Evolutionary conservation across 257 asterid genomes (phyloP).

Genomic region (Jacaranda mimosifolia): DNA sequence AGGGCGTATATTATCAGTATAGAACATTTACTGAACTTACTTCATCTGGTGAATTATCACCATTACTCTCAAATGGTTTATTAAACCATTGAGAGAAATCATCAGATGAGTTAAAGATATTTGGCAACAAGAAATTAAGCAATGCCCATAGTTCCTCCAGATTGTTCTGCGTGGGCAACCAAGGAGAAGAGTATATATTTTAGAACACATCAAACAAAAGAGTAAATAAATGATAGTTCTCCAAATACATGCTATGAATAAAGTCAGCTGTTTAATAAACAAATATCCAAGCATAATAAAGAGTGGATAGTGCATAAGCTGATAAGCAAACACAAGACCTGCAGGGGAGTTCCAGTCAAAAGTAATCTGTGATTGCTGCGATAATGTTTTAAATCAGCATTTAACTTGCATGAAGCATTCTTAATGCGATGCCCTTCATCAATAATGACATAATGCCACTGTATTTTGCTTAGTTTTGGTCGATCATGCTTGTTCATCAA

Average conservation of each 20-base stretch:
- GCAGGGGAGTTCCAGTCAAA: conserved; percentile 98
- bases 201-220: conserved; percentile 32
- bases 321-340: conserved; percentile 57
- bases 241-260: conserved; percentile 13
- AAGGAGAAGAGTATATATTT: conserved; percentile 24
- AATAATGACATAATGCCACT: conserved; percentile 94
- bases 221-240: not conserved
- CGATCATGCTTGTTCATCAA: conserved; percentile 99
- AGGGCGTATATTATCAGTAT: conserved; percentile 5
- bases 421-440: conserved; percentile 99
- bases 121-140: conserved; percentile 97
- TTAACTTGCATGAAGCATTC: conserved; percentile 99
- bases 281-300: conserved; percentile 16
- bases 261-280: conserved; percentile 6
- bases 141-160: conserved; percentile 99
- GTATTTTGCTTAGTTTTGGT: conserved; percentile 92
- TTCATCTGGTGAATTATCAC: conserved; percentile 89
- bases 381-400: conserved; percentile 96
- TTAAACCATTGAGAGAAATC: conserved; percentile 99
- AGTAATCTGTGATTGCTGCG: conserved; percentile 95
- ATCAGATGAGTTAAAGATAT: conserved; percentile 95
- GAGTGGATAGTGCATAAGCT: not conserved
- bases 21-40: conserved; percentile 47
- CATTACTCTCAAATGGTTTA: conserved; percentile 95
- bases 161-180: conserved; percentile 73